Evolutionary conservation across 345 rosid genomes (phyloP), one percentile per base, ranked within the genome.

Genomic region (Lepidium africanum): DNA sequence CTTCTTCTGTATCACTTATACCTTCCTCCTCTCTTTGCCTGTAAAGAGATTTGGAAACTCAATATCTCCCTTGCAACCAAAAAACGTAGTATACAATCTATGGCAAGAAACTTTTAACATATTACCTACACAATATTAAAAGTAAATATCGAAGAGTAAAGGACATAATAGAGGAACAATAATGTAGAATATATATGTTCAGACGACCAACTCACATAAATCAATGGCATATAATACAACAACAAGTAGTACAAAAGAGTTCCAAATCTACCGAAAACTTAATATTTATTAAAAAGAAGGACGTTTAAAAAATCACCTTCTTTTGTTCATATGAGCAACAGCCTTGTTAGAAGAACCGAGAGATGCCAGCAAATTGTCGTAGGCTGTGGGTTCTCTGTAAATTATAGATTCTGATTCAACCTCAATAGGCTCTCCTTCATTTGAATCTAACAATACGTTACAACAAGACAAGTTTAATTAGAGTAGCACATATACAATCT

Each of bases 11-110:
- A 67, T 79, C 86, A 63, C 85, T 85, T 69, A 51, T 78, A 59
- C 84, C 85, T 70, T 75, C 83, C 79, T 80, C 86, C 59, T 76
- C 80, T 76, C 91, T 82, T 75, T 69, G 74, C 71, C 90, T 84
- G 70, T 56, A 9, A 59, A 32, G 74, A 17, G 13, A 53, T 25
- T 47, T 32, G 37, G 6, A 55, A 30, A 30, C 30, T 67, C 2
- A 70, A 2, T 19, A 60, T 13, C 37, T 51, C 67, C 14, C 17
- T 21, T 25, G 6, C 50, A 59, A 25, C 42, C 41, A 38, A 19
- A 7, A 40, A 13, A 30, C 7, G 33, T 27, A 27, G 42, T 35
- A 13, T 15, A 32, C 46, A 40, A 49, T 10, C 35, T 12, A 27
- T 16, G 12, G 30, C 60, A n/a, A 52, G 7, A 49, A 50, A 59